Evolutionary conservation across 1,139 yeast genomes (phyloP).

Genomic region (Diutina ranongensis): DNA sequence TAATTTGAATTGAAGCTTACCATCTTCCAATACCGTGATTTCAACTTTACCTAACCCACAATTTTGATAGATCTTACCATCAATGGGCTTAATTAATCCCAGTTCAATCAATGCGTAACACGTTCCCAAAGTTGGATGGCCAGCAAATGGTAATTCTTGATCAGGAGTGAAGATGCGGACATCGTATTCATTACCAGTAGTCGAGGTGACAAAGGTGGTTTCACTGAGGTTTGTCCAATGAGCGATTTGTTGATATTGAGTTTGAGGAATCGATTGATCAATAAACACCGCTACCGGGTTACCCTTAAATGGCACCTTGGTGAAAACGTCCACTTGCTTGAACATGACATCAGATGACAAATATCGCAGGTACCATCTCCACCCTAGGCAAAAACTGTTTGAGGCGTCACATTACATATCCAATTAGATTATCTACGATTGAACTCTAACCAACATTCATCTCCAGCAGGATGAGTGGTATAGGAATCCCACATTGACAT

Average conservation of each 20-base stretch:
- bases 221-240: constrained; percentile 49
- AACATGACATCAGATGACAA: constrained; percentile 11
- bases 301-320: constrained; percentile 28
- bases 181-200: constrained; percentile 27
- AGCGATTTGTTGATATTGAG: constrained; percentile 34
- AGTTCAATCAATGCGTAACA: constrained; percentile 30
- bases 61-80: constrained; percentile 25
- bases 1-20: constrained; percentile 13
- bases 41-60: constrained; percentile 32
- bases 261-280: constrained; percentile 19
- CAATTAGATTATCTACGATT: no score
- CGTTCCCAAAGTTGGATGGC: constrained; percentile 49
- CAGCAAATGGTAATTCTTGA: constrained; percentile 44
- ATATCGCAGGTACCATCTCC: no score
- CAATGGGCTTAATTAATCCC: constrained; percentile 14
- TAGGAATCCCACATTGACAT: constrained; percentile 43
- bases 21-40: constrained; percentile 13
- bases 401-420: no score
- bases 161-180: constrained; percentile 37
- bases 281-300: constrained; percentile 46
- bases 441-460: constrained; percentile 25
- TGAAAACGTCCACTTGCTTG: constrained; percentile 43
- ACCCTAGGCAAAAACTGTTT: no score
- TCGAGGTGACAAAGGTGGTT: constrained; percentile 35
- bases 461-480: constrained; percentile 38